phyloP scores from a whole-genome alignment of 2,329 filamentous ascomycete genomes.

The Diaporthe citrichinensis region DNA sequence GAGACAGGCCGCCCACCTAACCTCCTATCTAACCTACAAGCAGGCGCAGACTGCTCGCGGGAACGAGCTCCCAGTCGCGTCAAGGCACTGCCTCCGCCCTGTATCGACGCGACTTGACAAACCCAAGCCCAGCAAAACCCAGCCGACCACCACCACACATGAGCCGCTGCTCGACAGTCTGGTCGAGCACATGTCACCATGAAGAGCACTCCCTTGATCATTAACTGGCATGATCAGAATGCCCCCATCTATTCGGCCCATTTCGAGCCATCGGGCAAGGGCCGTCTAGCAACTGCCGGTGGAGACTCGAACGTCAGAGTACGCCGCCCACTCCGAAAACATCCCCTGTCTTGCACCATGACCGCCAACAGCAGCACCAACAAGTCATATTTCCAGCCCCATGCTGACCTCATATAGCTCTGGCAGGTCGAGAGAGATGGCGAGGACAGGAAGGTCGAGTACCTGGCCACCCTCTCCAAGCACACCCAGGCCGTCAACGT shows the following conservation, averaged over 20 bases:
- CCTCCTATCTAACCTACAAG: background rate
- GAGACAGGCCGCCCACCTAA: background rate
- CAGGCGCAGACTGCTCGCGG: slow-evolving; percentile 16
- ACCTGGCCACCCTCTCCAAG: slow-evolving; percentile 90
- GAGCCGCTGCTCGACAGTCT: slow-evolving; percentile 24
- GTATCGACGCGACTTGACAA: slow-evolving; percentile 38
- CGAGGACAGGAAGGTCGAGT: slow-evolving; percentile 90
- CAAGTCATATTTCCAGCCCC: background rate
- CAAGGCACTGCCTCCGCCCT: slow-evolving; percentile 11
- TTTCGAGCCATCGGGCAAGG: slow-evolving; percentile 93
- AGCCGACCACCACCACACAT: slow-evolving; percentile 18
- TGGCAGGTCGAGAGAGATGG: slow-evolving; percentile 92
- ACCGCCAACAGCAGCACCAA: background rate
- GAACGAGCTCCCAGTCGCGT: slow-evolving; percentile 33
- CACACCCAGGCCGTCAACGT: slow-evolving; percentile 99
- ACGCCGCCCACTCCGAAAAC: slow-evolving; percentile 54
- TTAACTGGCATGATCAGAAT: slow-evolving; percentile 99
- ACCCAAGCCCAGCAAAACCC: background rate
- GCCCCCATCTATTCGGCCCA: slow-evolving; percentile 97
- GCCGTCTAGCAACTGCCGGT: slow-evolving; percentile 91
- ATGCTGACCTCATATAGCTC: slow-evolving; percentile 66
- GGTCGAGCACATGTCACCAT: slow-evolving; percentile 67
- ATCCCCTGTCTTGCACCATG: background rate
- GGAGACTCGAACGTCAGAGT: slow-evolving; percentile 97
- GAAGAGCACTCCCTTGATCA: slow-evolving; percentile 96